Evolutionary conservation across 169 alveolate genomes (phyloP).

Genomic region (Plasmodium vinckei): DNA sequence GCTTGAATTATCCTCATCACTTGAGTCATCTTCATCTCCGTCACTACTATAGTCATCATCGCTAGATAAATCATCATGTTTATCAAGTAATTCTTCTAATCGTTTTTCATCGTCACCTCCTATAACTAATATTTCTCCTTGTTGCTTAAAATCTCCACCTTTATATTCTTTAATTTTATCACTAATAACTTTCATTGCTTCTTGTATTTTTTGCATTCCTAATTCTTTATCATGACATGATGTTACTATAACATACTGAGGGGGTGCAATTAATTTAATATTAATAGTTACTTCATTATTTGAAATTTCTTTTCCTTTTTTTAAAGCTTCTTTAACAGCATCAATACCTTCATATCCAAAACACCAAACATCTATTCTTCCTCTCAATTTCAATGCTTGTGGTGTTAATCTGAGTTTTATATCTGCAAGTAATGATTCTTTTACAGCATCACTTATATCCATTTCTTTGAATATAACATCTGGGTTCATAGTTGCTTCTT

Average conservation of each 20-base stretch:
- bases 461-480: conserved; percentile 92
- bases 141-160: conserved; percentile 93
- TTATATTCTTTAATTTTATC: conserved; percentile 85
- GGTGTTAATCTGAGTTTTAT: conserved; percentile 92
- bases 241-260: conserved; percentile 92
- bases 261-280: conserved; percentile 93
- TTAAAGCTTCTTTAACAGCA: conserved; percentile 96
- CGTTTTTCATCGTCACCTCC: conserved; percentile 93
- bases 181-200: conserved; percentile 89
- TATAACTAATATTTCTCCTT: conserved; percentile 89
- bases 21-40: conserved; percentile 93
- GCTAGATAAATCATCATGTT: conserved; percentile 81
- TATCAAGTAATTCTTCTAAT: conserved; percentile 86
- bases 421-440: conserved; percentile 89
- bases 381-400: conserved; percentile 92
- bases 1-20: conserved; percentile 86
- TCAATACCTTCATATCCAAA: conserved; percentile 96
- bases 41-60: conserved; percentile 88
- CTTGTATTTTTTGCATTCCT: conserved; percentile 88
- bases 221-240: conserved; percentile 91
- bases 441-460: conserved; percentile 88
- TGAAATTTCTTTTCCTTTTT: conserved; percentile 78
- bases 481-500: conserved; percentile 94
- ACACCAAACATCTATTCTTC: conserved; percentile 96
- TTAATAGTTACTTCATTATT: conserved; percentile 80